Conservation (phyloP, 257 asterid species). For the Prunella vulgaris region DNA sequence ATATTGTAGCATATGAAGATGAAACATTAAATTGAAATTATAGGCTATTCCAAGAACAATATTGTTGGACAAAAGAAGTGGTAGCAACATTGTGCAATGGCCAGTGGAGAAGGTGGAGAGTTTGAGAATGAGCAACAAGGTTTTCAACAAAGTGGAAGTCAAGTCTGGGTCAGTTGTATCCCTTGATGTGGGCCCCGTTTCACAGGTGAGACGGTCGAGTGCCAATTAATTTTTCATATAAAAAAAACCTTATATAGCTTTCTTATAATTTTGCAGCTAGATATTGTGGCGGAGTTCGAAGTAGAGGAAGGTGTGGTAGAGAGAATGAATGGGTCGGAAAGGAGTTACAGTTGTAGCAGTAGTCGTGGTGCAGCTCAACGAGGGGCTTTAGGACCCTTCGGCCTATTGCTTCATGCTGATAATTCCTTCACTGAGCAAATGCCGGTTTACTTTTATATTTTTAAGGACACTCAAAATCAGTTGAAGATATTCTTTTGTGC, state of each 20-base stretch:
- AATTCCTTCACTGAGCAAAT: constrained; percentile 44
- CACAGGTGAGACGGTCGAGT: constrained; percentile 43
- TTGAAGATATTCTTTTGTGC: constrained; percentile 51
- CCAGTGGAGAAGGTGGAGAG: constrained; percentile 66
- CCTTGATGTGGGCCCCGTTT: constrained; percentile 40
- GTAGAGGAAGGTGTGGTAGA: constrained; percentile 25
- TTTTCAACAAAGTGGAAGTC: constrained; percentile 33
- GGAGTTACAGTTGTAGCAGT: constrained; percentile 34
- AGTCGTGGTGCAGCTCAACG: constrained; percentile 53
- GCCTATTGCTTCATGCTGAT: constrained; percentile 42
- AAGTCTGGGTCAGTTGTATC: constrained; percentile 43
- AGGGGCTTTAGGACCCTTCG: constrained; percentile 73
- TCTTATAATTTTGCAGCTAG: constrained; percentile 39
- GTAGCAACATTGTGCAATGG: constrained; percentile 50
- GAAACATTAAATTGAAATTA: not conserved
- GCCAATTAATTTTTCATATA: too few relatives aligned
- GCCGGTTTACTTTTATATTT: constrained; percentile 56
- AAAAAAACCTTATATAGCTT: not conserved
- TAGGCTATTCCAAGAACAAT: constrained; percentile 63
- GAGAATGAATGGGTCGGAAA: constrained; percentile 27
- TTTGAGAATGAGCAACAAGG: constrained; percentile 30
- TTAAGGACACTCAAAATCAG: constrained; percentile 40
- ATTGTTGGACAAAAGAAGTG: constrained; percentile 46
- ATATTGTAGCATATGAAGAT: not conserved
- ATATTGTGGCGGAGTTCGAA: constrained; percentile 62